Base-by-base conservation (phyloP, 2,329 filamentous ascomycete species). In the Anisogramma anomala region DNA sequence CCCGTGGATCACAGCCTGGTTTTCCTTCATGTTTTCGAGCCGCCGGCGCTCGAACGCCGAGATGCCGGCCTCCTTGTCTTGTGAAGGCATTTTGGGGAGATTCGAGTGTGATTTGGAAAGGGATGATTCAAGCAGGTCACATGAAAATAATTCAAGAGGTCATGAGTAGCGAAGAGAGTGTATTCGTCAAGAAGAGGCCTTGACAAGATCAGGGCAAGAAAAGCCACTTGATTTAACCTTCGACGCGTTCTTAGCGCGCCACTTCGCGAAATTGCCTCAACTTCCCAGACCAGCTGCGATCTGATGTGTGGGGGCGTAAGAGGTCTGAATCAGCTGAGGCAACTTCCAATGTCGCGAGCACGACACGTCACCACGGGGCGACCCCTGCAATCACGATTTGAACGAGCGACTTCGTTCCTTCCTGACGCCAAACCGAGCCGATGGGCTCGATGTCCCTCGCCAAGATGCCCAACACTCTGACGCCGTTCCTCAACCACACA, bases 21-120 rank as follows among this genome's bases (percentile, higher is more conserved):
- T 91, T 40, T 84, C 79, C 0, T 81, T 84, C 30, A 94, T 93
- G 50, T 94, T 94, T 46, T 87, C 85, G 13, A 85, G 74, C 0
- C 88, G 74, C 51, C 84, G 79, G 53, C 80, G 79, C 67, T 94
- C 88, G 60, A 94, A 95, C 52, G 93, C 66, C 4, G 45, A 34
- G 26, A 73, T 73, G 22, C 64, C 58, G 53, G 71, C 62, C 17
- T 59, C 64, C 13, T 62, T 61, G 2, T 64, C 56, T 2, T 70
- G 59, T n/a, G n/a, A n/a, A 58, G 37, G 43, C 42, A 52, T 46
- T 49, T 50, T 58, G 38, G 25, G 17, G 43, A 10, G 5, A 8
- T 13, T 22, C 23, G 5, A 14, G 2, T 3, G 18, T 19, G 20
- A 33, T 9, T 18, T 4, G 17, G n/a, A n/a, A n/a, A n/a, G n/a